phyloP scores from a whole-genome alignment of 2,329 filamentous ascomycete species.

The Diaporthe aspalathi region DNA sequence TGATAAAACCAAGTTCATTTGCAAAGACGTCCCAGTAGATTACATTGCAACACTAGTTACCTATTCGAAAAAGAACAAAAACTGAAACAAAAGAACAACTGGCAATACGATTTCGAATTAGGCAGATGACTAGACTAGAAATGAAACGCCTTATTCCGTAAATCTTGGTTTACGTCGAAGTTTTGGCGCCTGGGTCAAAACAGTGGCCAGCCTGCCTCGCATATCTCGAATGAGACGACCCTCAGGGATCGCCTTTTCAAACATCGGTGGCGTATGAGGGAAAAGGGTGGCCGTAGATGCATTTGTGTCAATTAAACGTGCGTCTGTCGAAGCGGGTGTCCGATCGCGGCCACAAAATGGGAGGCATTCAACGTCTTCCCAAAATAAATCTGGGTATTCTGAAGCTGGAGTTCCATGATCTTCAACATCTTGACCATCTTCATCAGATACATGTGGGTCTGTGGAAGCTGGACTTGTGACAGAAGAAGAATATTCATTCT shows the following conservation, averaged over 20 bases:
- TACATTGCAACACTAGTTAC: background rate
- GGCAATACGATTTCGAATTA: too few relatives aligned
- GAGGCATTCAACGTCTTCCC: background rate
- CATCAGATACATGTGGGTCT: background rate
- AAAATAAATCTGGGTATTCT: too few relatives aligned
- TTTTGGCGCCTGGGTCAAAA: background rate
- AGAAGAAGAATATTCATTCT: background rate
- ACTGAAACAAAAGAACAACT: too few relatives aligned
- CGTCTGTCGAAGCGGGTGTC: background rate
- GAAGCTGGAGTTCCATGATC: too few relatives aligned
- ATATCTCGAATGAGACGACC: slow-evolving; percentile 12
- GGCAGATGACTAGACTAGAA: too few relatives aligned
- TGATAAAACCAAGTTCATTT: background rate
- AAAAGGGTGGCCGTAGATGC: background rate
- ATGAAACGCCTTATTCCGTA: background rate
- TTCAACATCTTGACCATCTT: too few relatives aligned
- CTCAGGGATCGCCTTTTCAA: background rate
- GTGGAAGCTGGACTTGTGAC: background rate
- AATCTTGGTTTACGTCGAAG: slow-evolving; percentile 5
- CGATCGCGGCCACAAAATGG: background rate
- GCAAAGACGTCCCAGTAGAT: background rate
- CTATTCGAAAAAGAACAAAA: too few relatives aligned
- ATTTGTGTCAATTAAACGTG: too few relatives aligned
- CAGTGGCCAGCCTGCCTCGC: background rate
- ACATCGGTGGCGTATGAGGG: background rate